Percentiles rank a stretch among this genome's conserved stretches.
Evolutionary conservation across 257 asterid genomes (phyloP).

Genomic region (Buddleja alternifolia): DNA sequence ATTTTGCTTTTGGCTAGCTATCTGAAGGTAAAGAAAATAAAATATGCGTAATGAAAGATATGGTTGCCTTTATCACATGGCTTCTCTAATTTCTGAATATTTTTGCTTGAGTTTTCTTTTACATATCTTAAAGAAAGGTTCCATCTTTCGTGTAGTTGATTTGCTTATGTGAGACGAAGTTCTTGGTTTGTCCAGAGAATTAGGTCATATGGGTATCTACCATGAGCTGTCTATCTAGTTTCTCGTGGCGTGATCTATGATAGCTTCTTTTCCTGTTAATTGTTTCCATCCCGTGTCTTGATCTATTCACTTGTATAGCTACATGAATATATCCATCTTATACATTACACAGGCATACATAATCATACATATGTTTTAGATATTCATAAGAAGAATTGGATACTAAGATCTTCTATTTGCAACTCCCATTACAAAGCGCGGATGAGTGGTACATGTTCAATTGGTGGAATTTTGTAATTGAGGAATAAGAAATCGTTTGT

Average conservation of each 20-base stretch:
- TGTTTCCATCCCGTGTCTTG: conserved; percentile 17
- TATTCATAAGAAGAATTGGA: no score
- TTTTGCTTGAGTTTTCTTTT: conserved; percentile 11
- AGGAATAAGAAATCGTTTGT: no score
- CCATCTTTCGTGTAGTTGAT: conserved; percentile 3
- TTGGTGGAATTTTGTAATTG: no score
- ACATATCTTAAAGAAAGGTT: background rate
- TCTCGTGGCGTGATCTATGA: conserved; percentile 1
- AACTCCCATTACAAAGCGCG: no score
- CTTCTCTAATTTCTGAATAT: conserved; percentile 15
- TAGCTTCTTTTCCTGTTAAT: background rate
- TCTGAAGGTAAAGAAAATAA: background rate
- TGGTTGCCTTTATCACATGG: background rate
- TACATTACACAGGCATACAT: no score
- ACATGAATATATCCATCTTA: no score
- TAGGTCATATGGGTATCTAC: conserved; percentile 7
- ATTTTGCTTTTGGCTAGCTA: background rate
- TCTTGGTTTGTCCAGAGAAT: conserved; percentile 3
- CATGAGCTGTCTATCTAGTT: conserved; percentile 16
- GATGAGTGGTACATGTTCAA: no score
- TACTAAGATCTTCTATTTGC: no score
- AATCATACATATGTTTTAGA: no score
- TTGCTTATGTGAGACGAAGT: background rate
- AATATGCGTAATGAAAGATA: no score
- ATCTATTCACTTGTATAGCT: no score